These are phyloP conservation scores for Fusarium sp. DNA, from an alignment of 2,329 filamentous ascomycete species.

Conservation along the genomic window DNA sequence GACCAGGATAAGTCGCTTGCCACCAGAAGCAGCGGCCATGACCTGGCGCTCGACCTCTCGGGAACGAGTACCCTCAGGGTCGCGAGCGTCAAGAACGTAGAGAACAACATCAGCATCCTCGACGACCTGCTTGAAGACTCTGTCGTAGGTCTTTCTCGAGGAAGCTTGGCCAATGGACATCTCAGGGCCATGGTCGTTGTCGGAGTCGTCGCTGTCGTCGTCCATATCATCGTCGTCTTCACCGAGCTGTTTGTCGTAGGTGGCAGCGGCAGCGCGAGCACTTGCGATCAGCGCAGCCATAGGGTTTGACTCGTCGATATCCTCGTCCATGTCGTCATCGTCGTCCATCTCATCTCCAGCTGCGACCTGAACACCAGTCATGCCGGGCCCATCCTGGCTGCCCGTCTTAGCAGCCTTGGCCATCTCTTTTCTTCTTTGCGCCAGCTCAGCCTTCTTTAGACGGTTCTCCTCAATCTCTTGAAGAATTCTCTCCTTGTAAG, in stretches of 20 bases:
- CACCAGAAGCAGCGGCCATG: constrained; percentile 86
- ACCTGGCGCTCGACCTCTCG: constrained; percentile 91
- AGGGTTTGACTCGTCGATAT: constrained; percentile 80
- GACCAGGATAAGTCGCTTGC: constrained; percentile 90
- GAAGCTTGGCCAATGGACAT: constrained; percentile 67
- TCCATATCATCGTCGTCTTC: constrained; percentile 72
- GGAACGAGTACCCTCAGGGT: constrained; percentile 91
- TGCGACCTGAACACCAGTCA: constrained; percentile 61
- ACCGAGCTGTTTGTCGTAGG: constrained; percentile 76
- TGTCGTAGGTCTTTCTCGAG: constrained; percentile 91
- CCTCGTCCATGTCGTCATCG: constrained; percentile 66
- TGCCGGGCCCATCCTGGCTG: constrained; percentile 60
- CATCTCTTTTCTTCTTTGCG: constrained; percentile 76
- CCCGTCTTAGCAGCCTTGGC: constrained; percentile 76
- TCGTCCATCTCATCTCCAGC: constrained; percentile 65
- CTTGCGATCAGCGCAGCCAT: constrained; percentile 93
- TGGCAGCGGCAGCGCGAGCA: constrained; percentile 80
- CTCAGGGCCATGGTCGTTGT: constrained; percentile 69
- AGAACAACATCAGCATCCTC: constrained; percentile 91
- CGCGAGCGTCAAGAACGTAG: constrained; percentile 92
- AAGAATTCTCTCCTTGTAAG: constrained; percentile 95
- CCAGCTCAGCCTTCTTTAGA: constrained; percentile 84
- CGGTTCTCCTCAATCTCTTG: constrained; percentile 94
- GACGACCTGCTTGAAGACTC: constrained; percentile 94
- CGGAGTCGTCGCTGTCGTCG: constrained; percentile 57